Evolutionary conservation across 441 rosid species (phyloP).

Genomic region (Bruguiera hainesii): DNA sequence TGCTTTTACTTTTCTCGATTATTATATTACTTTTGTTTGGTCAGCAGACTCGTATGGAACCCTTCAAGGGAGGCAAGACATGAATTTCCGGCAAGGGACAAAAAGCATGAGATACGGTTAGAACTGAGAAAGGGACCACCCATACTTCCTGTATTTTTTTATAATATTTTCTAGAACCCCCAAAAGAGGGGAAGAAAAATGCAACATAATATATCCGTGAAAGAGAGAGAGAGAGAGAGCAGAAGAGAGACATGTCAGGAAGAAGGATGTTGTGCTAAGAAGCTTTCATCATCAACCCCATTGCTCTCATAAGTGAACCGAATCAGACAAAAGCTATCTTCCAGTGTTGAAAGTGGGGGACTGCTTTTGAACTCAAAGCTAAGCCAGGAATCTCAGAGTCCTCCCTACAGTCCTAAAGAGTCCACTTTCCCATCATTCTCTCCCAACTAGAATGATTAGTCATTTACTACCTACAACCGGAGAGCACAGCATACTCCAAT

Average conservation of each 20-base stretch:
- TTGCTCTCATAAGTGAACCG: constrained; percentile 4
- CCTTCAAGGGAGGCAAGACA: constrained; percentile 19
- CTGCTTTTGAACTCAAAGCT: constrained; percentile 25
- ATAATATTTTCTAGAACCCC: neutral
- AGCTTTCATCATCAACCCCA: constrained; percentile 25
- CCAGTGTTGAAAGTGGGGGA: neutral
- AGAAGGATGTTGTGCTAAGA: constrained; percentile 3
- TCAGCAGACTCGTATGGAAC: neutral
- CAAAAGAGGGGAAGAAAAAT: neutral
- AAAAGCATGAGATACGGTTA: constrained; percentile 43
- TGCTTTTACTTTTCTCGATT: neutral
- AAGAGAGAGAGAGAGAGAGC: constrained; percentile 4
- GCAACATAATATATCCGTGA: neutral
- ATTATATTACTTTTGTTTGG: neutral
- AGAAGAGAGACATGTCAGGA: constrained; percentile 28
- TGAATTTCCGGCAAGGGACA: constrained; percentile 63
- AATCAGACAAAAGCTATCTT: constrained; percentile 41
- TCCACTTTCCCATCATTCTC: constrained; percentile 24
- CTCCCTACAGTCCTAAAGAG: neutral
- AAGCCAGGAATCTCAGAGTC: constrained; percentile 28
- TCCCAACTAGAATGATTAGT: constrained; percentile 27
- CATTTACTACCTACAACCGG: constrained; percentile 24
- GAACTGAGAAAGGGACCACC: constrained; percentile 26
- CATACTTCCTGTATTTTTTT: constrained; percentile 14
- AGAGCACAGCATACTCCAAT: neutral